Conservation (phyloP, 78 protist genomes). For the Chrysochromulina parva region DNA sequence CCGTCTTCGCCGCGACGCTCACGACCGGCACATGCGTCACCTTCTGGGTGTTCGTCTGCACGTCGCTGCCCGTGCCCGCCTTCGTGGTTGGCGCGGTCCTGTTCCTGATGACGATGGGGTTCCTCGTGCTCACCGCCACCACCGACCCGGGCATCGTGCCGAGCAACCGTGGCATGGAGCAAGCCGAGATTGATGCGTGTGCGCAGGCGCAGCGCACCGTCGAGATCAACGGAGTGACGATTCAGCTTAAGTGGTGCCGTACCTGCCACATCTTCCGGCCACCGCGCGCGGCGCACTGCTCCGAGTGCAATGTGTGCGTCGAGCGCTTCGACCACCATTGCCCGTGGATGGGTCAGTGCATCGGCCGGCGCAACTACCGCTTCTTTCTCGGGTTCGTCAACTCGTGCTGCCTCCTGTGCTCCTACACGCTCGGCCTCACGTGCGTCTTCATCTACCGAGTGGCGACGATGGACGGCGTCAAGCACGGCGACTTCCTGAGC, state of each 20-base stretch:
- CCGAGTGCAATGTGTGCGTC: constrained; percentile 36
- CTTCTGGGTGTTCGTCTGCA: background rate
- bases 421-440: background rate
- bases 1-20: background rate
- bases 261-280: constrained; percentile 30
- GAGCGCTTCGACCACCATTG: constrained; percentile 47
- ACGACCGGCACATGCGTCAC: background rate
- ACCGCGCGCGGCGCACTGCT: constrained; percentile 39
- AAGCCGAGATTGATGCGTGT: background rate
- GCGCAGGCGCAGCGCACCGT: background rate
- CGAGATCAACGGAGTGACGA: background rate
- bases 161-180: background rate
- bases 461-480: background rate
- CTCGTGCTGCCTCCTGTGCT: background rate
- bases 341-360: constrained; percentile 22
- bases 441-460: background rate
- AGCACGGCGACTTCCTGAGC: background rate
- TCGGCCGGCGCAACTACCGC: constrained; percentile 4
- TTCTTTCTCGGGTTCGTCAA: background rate
- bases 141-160: constrained; percentile 44
- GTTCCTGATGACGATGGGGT: background rate
- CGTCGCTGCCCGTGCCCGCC: background rate
- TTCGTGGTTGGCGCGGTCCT: background rate
- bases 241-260: constrained; percentile 6
- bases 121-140: background rate